Evolutionary conservation across 1,284 basidiomycete species (phyloP), one percentile per base, ranked within the genome.

Genomic region (Ceratobasidium sp.): DNA sequence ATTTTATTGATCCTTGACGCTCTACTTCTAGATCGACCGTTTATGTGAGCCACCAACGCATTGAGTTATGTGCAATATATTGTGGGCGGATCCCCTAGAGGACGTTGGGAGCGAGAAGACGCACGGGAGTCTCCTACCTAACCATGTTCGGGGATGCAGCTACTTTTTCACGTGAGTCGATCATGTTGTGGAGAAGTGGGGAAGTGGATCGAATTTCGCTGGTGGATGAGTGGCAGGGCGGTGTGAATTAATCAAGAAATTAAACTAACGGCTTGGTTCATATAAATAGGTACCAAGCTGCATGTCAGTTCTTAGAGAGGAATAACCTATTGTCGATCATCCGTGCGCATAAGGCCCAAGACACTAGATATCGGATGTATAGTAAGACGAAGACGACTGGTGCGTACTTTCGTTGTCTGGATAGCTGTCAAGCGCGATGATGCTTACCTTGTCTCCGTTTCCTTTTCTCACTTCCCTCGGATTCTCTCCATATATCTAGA

Each of bases 331-430:
- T 98, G n/a, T 96, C 94, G 0, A 96, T 98, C 82, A 97, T 98
- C 77, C 90, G 96, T 69, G 96, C 96, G 0, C 96, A 98, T 80
- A 96, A 98, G 82, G 96, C 96, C 17, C 96, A 98, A 83, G 96
- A 98, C 84, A 94, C 96, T 29, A 96, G 96, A 88, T 97, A 96
- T 82, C 93, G 96, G 75, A 98, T 98, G 96, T 98, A 98, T 83
- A 92, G 95, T 79, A 98, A 98, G 85, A 97, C 96, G 17, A 94
- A 96, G 83, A 94, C 93, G 59, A 98, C 96, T 0, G 96, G 67
- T 59, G 19, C n/a, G 54, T 71, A 29, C 22, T 41, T n/a, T n/a
- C n/a, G n/a, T n/a, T n/a, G n/a, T n/a, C 1, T 27, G 36, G n/a
- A 1, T 22, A 24, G 87, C 36, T 6, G 14, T 54, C 22, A 22